Base-by-base conservation (phyloP, 495 filamentous ascomycete species). In the Aspergillus carlsbadensis region DNA sequence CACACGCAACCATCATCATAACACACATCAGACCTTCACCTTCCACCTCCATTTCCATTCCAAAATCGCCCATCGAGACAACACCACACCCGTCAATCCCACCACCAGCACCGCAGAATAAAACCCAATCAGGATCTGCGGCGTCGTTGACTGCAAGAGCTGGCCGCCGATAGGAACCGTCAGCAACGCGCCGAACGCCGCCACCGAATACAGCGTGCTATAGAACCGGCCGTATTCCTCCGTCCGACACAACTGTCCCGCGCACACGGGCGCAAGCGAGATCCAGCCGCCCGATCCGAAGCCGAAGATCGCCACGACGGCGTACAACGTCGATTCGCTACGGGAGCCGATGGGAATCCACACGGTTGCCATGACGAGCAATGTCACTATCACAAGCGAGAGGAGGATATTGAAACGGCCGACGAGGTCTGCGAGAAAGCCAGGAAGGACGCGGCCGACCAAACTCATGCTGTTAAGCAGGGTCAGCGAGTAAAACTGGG, bases 361-460 rank as follows among this genome's bases (percentile, higher is more conserved):
- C 1, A 87, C 65, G 5, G 62, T 74, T 14, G 79, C 78, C 63
- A 81, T 81, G 1, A 79, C 64, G 2, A 85, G 49, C 5, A 84
- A 58, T 1, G 81, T 81, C 10, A 76, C 56, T 5, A 76, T 39
- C 0, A 83, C 67, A n/a, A 72, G 29, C 1, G 34, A 51, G 2
- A 73, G 36, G 2, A 75, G 58, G 31, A 66, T 75, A 63, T 92
- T 92, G 73, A 84, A 92, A 17, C 86, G 79, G 0, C 89, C 89
- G 31, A 89, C 24, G 49, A 78, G 78, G 65, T 93, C 89, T 10
- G 86, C 89, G 7, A 84, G 60, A 52, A 85, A 78, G 6, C 87
- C 87, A 0, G 88, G 88, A 1, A 89, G 61, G 47, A 89, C 84
- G 24, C 89, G 79, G 2, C 89, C 89, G 31, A 89, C 42, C 17